Conservation (phyloP, 164 flowering plant genomes). For the Magnolia kwangsiensis region DNA sequence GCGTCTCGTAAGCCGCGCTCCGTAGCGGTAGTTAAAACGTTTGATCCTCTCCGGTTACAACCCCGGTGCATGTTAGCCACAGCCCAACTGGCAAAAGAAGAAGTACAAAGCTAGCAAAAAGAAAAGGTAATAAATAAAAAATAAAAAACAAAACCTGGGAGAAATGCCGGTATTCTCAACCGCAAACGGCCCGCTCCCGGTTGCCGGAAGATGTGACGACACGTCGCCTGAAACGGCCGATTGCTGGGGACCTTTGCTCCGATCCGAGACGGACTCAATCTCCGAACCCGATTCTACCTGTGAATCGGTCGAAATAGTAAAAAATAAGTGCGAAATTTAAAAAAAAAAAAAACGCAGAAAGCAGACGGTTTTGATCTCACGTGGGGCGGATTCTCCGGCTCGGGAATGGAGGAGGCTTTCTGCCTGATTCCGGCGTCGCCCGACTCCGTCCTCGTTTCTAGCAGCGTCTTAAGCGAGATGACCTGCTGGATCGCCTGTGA, state of each 20-base stretch:
- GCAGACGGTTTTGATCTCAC: slow-evolving; percentile 9
- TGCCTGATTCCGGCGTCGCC: slow-evolving; percentile 26
- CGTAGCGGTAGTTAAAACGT: background rate
- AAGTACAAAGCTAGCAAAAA: background rate
- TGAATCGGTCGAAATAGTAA: slow-evolving; percentile 10
- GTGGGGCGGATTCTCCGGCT: slow-evolving; percentile 15
- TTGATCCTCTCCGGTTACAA: background rate
- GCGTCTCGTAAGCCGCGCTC: background rate
- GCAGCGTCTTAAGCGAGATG: slow-evolving; percentile 62
- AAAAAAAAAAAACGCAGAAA: background rate
- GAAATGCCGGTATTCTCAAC: slow-evolving; percentile 11
- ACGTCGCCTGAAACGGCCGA: slow-evolving; percentile 24
- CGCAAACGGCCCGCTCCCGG: slow-evolving; percentile 14
- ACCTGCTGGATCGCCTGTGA: slow-evolving; percentile 96
- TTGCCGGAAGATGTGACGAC: slow-evolving; percentile 9
- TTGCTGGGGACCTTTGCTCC: slow-evolving; percentile 24
- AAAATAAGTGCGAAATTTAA: background rate
- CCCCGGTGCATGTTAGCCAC: background rate
- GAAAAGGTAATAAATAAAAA: background rate
- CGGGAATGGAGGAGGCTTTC: slow-evolving; percentile 9
- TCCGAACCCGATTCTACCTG: slow-evolving; percentile 27
- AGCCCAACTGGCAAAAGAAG: background rate
- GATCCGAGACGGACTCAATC: slow-evolving; percentile 27
- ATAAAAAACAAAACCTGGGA: slow-evolving; percentile 32
- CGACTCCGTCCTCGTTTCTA: slow-evolving; percentile 41